A percentile compares a stretch with the other conserved stretches of the same genome.
Evolutionary conservation across 2,329 filamentous ascomycete species (phyloP).

Genomic region (Fusarium anguioides): DNA sequence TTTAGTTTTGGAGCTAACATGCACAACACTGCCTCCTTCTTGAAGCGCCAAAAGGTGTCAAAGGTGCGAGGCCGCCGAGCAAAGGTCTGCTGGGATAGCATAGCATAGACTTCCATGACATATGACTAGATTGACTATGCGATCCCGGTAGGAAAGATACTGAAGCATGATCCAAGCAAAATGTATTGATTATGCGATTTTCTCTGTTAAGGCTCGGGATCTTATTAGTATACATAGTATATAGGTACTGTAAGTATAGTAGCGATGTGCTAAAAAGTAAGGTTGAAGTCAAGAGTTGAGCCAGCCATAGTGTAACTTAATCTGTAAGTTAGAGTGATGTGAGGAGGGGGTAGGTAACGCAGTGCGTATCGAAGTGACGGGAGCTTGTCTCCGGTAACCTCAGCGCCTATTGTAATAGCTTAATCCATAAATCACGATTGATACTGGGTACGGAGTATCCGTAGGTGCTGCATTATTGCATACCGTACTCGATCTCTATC

Average conservation of each 20-base stretch:
- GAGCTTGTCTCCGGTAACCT: not conserved
- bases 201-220: not conserved
- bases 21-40: slow-evolving; percentile 37
- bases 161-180: not conserved
- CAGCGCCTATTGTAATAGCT: too few species aligned
- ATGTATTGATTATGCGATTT: not conserved
- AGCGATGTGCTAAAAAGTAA: not conserved
- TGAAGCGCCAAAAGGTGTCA: slow-evolving; percentile 21
- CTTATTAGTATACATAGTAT: not conserved
- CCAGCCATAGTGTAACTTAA: not conserved
- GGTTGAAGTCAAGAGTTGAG: not conserved
- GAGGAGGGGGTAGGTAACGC: not conserved
- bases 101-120: not conserved
- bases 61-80: slow-evolving; percentile 37
- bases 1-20: slow-evolving; percentile 2
- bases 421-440: too few species aligned
- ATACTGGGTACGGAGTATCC: too few species aligned
- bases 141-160: not conserved
- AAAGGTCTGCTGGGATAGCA: not conserved
- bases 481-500: slow-evolving; percentile 12
- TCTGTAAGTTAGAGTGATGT: not conserved
- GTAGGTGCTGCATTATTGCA: too few species aligned
- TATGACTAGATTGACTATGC: not conserved
- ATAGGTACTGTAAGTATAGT: too few species aligned
- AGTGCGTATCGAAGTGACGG: not conserved